Evolutionary conservation across 164 flowering plant genomes (phyloP), one percentile per base, ranked within the genome.

Genomic region (Berberis thunbergii): DNA sequence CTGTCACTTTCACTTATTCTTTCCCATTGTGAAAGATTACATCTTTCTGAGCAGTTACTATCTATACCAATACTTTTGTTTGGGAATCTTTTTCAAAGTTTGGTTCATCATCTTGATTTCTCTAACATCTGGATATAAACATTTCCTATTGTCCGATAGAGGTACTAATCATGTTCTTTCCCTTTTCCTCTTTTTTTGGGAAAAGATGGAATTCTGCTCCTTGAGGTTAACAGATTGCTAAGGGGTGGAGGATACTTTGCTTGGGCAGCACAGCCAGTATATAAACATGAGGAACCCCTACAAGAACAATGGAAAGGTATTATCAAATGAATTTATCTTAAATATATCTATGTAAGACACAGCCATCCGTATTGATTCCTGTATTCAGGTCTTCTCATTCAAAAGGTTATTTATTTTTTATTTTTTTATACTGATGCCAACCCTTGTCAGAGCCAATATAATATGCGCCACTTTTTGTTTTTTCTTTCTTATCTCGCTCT

Each of bases 201-300:
- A 62, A 66, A 64, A 84, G 88, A 79, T 79, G 88, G 88, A 58
- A 76, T 79, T 62, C 78, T 85, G 83, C 89, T 91, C 62, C 89
- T 91, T 63, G 96, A 91, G 78, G 85, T 85, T 64, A 80, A 91
- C 69, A 82, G 97, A 72, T 71, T 91, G 87, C 89, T 91, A 9
- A 73, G 89, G 60, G 84, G 85, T 43, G 97, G 97, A 69, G 93
- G 96, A 63, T 91, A 84, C 73, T 88, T 91, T 76, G 86, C 77
- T 69, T 91, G 97, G 97, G 96, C 97, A 26, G 93, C 97, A 58
- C 93, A 88, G 61, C 93, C 97, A 60, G 96, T 88, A 66, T 86
- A 88, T 72, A 88, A 91, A 76, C 89, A 86, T 71, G 94, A 90
- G 67, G 79, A 73, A 58, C 73, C 67, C 56, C 75, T 83, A 39